These are phyloP conservation scores for Plasmodium chabaudi DNA, from an alignment of 169 alveolate species.

Conservation along the genomic window DNA sequence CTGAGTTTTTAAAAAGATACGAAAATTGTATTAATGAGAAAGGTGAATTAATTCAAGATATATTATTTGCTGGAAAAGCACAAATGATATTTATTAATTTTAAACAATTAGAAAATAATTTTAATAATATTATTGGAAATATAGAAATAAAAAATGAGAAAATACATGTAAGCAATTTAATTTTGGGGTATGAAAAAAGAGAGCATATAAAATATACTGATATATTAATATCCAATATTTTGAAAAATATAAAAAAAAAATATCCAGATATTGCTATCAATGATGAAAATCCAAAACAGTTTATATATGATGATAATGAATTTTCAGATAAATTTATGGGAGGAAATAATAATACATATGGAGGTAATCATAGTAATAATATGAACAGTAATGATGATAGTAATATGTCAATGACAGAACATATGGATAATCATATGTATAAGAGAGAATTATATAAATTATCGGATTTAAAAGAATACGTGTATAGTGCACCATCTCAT, in stretches of 20 bases:
- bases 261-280: constrained; percentile 70
- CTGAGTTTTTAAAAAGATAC: constrained; percentile 66
- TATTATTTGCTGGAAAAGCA: constrained; percentile 53
- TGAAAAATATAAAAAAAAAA: constrained; percentile 67
- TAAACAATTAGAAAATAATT: constrained; percentile 67
- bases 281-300: constrained; percentile 68
- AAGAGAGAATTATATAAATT: constrained; percentile 33
- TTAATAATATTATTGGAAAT: constrained; percentile 53
- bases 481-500: constrained; percentile 63
- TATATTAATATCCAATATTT: constrained; percentile 56
- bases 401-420: neutral
- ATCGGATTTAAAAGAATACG: constrained; percentile 51
- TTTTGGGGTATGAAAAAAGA: constrained; percentile 61
- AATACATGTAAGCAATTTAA: constrained; percentile 62
- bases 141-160: constrained; percentile 56
- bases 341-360: neutral
- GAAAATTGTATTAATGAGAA: constrained; percentile 74
- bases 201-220: constrained; percentile 74
- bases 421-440: constrained; percentile 4
- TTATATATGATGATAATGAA: constrained; percentile 41
- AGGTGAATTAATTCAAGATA: constrained; percentile 71
- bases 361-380: neutral
- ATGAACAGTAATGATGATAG: neutral
- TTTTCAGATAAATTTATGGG: neutral
- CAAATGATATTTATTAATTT: constrained; percentile 75